These are phyloP conservation scores for Pleurotus tuber-regium DNA, from an alignment of 768 basidiomycete genomes.

Conservation along the genomic window DNA sequence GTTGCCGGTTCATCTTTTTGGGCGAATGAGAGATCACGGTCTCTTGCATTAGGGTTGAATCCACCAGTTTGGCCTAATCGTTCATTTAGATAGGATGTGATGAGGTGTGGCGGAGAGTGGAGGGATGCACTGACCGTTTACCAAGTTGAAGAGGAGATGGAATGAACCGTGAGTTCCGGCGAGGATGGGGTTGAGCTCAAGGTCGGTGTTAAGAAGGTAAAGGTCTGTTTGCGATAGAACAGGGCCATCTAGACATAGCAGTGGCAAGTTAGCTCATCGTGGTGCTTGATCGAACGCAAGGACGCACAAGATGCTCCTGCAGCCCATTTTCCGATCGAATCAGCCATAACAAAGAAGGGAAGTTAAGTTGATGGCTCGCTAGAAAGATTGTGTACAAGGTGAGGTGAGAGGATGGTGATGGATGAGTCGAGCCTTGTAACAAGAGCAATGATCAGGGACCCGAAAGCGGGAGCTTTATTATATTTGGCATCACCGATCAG, in stretches of 20 bases:
- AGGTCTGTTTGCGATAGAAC: slow-evolving; percentile 79
- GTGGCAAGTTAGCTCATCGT: not conserved
- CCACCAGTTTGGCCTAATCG: slow-evolving; percentile 58
- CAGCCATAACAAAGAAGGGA: slow-evolving; percentile 18
- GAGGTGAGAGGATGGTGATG: not conserved
- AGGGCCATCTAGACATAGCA: slow-evolving; percentile 60
- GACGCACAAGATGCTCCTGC: slow-evolving; percentile 41
- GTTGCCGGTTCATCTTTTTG: slow-evolving; percentile 65
- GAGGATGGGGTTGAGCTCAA: slow-evolving; percentile 76
- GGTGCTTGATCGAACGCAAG: not conserved
- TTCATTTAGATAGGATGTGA: slow-evolving; percentile 74
- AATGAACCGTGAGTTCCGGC: slow-evolving; percentile 44
- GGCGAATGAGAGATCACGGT: slow-evolving; percentile 53
- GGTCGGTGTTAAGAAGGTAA: slow-evolving; percentile 67
- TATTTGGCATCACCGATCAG: slow-evolving; percentile 12
- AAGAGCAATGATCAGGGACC: not conserved
- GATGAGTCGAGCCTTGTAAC: not conserved
- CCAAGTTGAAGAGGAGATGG: slow-evolving; percentile 70
- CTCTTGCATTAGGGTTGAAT: slow-evolving; percentile 56
- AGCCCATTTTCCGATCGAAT: slow-evolving; percentile 38
- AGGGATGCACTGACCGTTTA: slow-evolving; percentile 62
- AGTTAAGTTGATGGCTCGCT: not conserved
- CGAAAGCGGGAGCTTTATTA: too few relatives aligned
- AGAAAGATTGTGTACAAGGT: not conserved
- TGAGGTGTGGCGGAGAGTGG: slow-evolving; percentile 53